Evolutionary conservation across 2,329 filamentous ascomycete species (phyloP), one percentile per base, ranked within the genome.

Genomic region (Didymellaceae sp.): DNA sequence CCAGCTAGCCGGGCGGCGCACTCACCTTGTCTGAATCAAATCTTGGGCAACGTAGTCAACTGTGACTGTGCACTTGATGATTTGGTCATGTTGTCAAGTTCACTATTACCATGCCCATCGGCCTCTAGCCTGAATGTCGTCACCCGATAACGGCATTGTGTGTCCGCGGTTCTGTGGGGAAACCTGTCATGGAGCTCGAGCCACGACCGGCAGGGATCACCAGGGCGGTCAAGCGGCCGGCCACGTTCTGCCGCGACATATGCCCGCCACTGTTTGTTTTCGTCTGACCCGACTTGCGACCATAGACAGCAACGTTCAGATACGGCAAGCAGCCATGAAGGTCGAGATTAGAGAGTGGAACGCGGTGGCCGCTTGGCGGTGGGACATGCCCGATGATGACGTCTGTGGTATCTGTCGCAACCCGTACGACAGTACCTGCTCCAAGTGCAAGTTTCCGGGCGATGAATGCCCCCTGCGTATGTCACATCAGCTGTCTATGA

Each of bases 321-420:
- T 50, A 51, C 45, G 51, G 41, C 32, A 52, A 31, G 33, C 56
- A 57, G 31, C 40, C 38, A 99, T 99, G 94, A 97, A 96, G 77
- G 91, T 97, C 78, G 94, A 86, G 38, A 94, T 97, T 76, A 90
- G 88, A 67, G 85, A 90, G 71, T 97, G 93, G 91, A 88, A 94
- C 67, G 89, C 91, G 4, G 91, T 99, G 56, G 94, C 94, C 14
- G 93, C 91, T 46, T 99, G 94, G 94, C 87, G 90, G 59, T 99
- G 94, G 94, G 90, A 97, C 72, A 90, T 97, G 67, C 91, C 93
- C 18, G 91, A 96, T 66, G 93, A 97, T 77, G 93, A 99, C 72
- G 92, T 97, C 57, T 99, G 94, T 66, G 94, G 94, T 65, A 99
- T 99, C 77, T 99, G 94, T 76, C 93, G 96, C 71, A 92, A 96